Evolutionary conservation across 1,284 basidiomycete genomes (phyloP).

Genomic region (Neonothopanus nambi): DNA sequence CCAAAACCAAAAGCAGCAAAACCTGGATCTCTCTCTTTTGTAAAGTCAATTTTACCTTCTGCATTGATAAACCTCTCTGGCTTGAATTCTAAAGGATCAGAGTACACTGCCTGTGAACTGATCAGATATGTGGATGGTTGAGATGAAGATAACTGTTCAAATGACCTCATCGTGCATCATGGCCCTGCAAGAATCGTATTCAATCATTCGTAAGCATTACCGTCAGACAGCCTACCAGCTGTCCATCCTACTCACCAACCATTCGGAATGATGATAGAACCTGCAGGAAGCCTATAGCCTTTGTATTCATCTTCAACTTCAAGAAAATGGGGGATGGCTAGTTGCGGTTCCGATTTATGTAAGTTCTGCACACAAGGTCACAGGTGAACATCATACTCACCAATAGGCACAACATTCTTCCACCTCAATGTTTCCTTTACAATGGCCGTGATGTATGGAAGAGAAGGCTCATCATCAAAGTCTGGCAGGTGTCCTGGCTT

Average conservation of each 20-base stretch:
- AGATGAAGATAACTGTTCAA: conserved; percentile 8
- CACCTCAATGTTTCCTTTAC: conserved; percentile 2
- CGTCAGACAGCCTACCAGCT: background rate
- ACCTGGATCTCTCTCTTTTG: conserved; percentile 2
- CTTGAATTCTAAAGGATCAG: background rate
- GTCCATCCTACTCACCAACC: conserved; percentile 14
- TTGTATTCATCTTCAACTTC: conserved; percentile 12
- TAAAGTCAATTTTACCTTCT: background rate
- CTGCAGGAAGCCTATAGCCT: conserved; percentile 13
- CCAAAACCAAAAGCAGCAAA: conserved; percentile 14
- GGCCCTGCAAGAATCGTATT: background rate
- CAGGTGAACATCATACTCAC: conserved; percentile 1
- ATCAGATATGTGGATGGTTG: too few relatives aligned
- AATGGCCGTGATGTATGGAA: conserved; percentile 9
- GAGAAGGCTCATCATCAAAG: background rate
- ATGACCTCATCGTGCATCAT: conserved; percentile 2
- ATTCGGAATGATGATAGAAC: conserved; percentile 5
- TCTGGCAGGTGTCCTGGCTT: conserved; percentile 2
- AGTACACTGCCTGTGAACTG: conserved; percentile 2
- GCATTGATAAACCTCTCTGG: background rate
- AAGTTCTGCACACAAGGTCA: background rate
- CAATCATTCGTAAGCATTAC: background rate
- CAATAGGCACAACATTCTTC: conserved; percentile 9
- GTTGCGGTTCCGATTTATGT: background rate
- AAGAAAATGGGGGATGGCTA: conserved; percentile 7